Conservation (phyloP, 345 rosid genomes). For the Populus deltoides region DNA sequence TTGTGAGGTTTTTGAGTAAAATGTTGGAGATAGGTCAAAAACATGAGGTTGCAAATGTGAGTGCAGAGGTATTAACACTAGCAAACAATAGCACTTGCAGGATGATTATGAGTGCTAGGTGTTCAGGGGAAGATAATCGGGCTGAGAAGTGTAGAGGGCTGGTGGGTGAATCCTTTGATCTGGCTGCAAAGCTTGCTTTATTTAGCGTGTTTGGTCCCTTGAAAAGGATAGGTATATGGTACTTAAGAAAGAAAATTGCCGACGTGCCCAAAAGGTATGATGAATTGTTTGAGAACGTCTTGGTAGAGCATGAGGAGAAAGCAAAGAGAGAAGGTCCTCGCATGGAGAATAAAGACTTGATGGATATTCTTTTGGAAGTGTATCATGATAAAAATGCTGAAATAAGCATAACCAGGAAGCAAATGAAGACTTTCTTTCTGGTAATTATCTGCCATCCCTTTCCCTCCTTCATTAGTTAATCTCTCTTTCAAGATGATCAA, state of each 20-base stretch:
- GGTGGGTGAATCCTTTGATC: slow-evolving; percentile 20
- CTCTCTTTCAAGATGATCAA: background rate
- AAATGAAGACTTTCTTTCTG: slow-evolving; percentile 38
- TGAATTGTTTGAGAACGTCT: slow-evolving; percentile 16
- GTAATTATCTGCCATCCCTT: slow-evolving; percentile 5
- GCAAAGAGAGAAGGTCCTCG: background rate
- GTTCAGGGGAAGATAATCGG: slow-evolving; percentile 35
- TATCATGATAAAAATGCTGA: slow-evolving; percentile 33
- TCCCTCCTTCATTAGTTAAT: background rate
- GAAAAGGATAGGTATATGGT: background rate
- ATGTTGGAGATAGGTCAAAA: slow-evolving; percentile 5
- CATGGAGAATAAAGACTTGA: slow-evolving; percentile 37
- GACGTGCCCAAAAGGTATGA: background rate
- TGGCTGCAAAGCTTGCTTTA: slow-evolving; percentile 25
- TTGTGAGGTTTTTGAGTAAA: slow-evolving; percentile 1
- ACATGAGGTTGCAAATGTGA: slow-evolving; percentile 15
- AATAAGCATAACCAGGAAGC: slow-evolving; percentile 32
- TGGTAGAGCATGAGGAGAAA: slow-evolving; percentile 18
- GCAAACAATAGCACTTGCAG: slow-evolving; percentile 31
- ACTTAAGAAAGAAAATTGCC: background rate
- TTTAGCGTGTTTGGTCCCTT: slow-evolving; percentile 8
- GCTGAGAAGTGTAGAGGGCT: slow-evolving; percentile 32
- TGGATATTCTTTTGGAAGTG: slow-evolving; percentile 46
- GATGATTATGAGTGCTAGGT: slow-evolving; percentile 39
- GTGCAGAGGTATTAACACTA: background rate